Conservation (phyloP, 495 filamentous ascomycete genomes). For the Penicillium crystallinum region DNA sequence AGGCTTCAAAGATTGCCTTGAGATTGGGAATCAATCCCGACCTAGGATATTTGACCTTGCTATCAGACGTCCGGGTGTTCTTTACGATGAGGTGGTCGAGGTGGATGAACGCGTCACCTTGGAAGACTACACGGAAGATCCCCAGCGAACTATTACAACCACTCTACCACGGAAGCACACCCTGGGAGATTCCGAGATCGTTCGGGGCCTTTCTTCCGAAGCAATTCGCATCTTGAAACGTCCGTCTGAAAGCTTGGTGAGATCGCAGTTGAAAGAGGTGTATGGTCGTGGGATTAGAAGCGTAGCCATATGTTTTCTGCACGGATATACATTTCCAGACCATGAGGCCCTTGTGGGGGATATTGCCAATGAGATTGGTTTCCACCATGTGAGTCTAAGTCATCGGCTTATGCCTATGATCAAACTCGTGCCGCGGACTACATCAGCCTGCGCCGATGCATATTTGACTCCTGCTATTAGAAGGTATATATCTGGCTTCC, state of each 20-base stretch:
- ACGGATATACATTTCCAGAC: slow-evolving; percentile 45
- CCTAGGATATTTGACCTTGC: slow-evolving; percentile 72
- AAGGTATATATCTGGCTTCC: slow-evolving; percentile 80
- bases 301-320: slow-evolving; percentile 44
- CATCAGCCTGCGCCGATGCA: slow-evolving; percentile 84
- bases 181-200: slow-evolving; percentile 5
- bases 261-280: slow-evolving; percentile 30
- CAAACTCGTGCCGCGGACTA: slow-evolving; percentile 61
- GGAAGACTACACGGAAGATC: slow-evolving; percentile 48
- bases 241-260: slow-evolving; percentile 18
- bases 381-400: slow-evolving; percentile 49
- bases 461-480: slow-evolving; percentile 89
- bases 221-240: slow-evolving; percentile 37
- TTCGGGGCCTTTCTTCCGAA: slow-evolving; percentile 29
- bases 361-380: slow-evolving; percentile 31
- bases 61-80: slow-evolving; percentile 65
- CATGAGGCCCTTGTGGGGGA: slow-evolving; percentile 29
- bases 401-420: slow-evolving; percentile 73
- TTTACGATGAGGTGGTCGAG: slow-evolving; percentile 67
- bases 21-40: slow-evolving; percentile 71
- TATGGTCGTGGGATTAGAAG: slow-evolving; percentile 35
- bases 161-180: slow-evolving; percentile 2
- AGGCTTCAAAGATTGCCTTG: slow-evolving; percentile 82
- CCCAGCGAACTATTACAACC: slow-evolving; percentile 12
- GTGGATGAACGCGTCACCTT: slow-evolving; percentile 78